A percentile compares a stretch with the other conserved stretches of the same genome.
These are phyloP conservation scores for Laetiporus sulphureus DNA, from an alignment of 1,284 basidiomycete species.

Conservation along the genomic window DNA sequence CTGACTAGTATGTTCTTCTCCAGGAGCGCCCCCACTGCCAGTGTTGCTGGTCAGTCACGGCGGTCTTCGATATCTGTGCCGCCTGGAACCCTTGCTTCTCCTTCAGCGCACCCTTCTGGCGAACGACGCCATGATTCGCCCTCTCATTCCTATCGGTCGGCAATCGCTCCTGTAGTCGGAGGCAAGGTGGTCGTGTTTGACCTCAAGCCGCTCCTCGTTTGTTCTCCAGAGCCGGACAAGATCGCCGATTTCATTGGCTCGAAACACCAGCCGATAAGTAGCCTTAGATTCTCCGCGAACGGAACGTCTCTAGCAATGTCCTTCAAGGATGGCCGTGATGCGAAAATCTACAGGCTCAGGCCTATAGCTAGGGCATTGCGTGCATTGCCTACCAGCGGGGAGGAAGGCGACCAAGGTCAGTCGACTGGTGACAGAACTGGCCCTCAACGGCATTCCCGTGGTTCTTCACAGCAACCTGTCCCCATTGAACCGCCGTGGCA, in stretches of 20 bases:
- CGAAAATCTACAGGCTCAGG: slow-evolving; percentile 48
- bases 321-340: slow-evolving; percentile 52
- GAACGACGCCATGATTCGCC: slow-evolving; percentile 13
- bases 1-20: slow-evolving; percentile 43
- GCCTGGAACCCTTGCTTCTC: neutral
- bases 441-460: neutral
- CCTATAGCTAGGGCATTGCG: slow-evolving; percentile 30
- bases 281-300: slow-evolving; percentile 52
- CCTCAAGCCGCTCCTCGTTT: slow-evolving; percentile 32
- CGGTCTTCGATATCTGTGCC: slow-evolving; percentile 4
- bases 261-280: slow-evolving; percentile 41
- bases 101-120: slow-evolving; percentile 3
- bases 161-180: slow-evolving; percentile 15
- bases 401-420: neutral
- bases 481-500: slow-evolving; percentile 50
- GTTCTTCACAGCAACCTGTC: slow-evolving; percentile 8
- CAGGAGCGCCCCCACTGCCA: slow-evolving; percentile 57
- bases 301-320: slow-evolving; percentile 55
- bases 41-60: no score
- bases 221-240: slow-evolving; percentile 20
- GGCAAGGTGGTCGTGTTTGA: slow-evolving; percentile 52
- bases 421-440: neutral
- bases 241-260: slow-evolving; percentile 44
- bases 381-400: neutral
- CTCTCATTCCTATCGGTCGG: slow-evolving; percentile 15